phyloP scores from a whole-genome alignment of 495 filamentous ascomycete species.

The Friedmanniomyces endolithicus region DNA sequence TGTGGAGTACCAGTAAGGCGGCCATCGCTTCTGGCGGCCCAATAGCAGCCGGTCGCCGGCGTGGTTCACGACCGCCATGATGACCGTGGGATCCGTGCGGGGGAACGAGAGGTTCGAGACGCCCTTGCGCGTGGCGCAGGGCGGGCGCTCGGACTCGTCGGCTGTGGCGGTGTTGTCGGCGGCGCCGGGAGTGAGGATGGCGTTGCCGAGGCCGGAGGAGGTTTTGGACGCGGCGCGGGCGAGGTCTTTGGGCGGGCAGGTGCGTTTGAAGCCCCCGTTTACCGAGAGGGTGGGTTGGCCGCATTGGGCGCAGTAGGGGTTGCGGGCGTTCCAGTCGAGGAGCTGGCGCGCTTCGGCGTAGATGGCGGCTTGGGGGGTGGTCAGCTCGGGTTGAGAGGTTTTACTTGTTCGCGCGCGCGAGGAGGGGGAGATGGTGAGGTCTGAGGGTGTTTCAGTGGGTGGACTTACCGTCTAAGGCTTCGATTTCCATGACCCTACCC shows the following conservation, averaged over 20 bases:
- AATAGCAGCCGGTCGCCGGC: slow-evolving; percentile 68
- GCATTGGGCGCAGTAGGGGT: slow-evolving; percentile 82
- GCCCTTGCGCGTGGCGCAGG: slow-evolving; percentile 64
- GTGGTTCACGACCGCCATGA: slow-evolving; percentile 75
- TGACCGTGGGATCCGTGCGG: slow-evolving; percentile 88
- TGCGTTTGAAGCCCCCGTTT: slow-evolving; percentile 81
- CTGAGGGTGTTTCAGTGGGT: not conserved
- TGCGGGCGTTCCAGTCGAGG: slow-evolving; percentile 87
- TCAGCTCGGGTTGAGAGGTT: slow-evolving; percentile 8
- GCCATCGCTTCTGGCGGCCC: slow-evolving; percentile 74
- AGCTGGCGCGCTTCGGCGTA: slow-evolving; percentile 85
- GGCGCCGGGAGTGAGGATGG: slow-evolving; percentile 15
- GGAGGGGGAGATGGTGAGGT: not conserved
- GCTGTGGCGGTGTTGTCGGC: slow-evolving; percentile 15
- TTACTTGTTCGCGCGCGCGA: not conserved
- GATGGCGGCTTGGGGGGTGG: slow-evolving; percentile 54
- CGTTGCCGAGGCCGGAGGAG: slow-evolving; percentile 32
- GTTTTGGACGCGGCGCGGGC: slow-evolving; percentile 21
- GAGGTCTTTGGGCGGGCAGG: slow-evolving; percentile 68
- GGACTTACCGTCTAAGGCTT: slow-evolving; percentile 46
- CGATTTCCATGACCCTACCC: slow-evolving; percentile 42
- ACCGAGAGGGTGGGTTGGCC: slow-evolving; percentile 73
- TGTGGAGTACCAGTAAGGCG: slow-evolving; percentile 72
- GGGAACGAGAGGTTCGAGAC: slow-evolving; percentile 81
- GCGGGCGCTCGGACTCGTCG: slow-evolving; percentile 37